Conservation (phyloP, 306 rosid genomes). For the Amphicarpaea edgeworthii region DNA sequence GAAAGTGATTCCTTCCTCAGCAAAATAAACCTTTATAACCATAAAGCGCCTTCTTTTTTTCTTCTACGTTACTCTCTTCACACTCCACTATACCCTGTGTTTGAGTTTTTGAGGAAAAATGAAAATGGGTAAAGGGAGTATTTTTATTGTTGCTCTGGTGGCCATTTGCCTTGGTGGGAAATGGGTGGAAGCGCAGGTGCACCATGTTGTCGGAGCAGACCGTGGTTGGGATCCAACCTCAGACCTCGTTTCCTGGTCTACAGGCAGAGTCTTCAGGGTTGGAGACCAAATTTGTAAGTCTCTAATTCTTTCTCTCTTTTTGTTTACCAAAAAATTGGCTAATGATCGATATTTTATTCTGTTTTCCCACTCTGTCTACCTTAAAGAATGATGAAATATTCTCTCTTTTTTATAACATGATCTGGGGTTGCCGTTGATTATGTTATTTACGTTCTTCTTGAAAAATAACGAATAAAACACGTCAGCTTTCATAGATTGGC, state of each 20-base stretch:
- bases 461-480: not conserved
- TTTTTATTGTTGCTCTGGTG: not conserved
- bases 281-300: conserved; percentile 86
- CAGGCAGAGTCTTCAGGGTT: conserved; percentile 60
- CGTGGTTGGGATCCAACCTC: conserved; percentile 84
- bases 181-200: conserved; percentile 54
- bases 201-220: conserved; percentile 87
- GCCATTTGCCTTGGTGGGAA: conserved; percentile 41
- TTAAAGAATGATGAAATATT: too few species aligned
- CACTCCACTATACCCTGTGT: not conserved
- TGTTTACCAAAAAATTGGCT: not conserved
- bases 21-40: not conserved
- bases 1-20: not conserved
- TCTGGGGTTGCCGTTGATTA: not conserved
- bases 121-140: conserved; percentile 46
- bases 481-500: not conserved
- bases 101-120: not conserved
- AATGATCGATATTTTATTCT: not conserved
- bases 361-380: not conserved
- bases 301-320: not conserved
- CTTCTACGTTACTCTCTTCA: not conserved
- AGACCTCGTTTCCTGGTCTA: conserved; percentile 70
- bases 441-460: not conserved
- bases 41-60: conserved; percentile 11
- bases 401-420: not conserved